A percentile compares a stretch with the other conserved stretches of the same genome.
These are phyloP conservation scores for Eucalyptus shirleyi DNA, from an alignment of 345 rosid species.

Conservation along the genomic window DNA sequence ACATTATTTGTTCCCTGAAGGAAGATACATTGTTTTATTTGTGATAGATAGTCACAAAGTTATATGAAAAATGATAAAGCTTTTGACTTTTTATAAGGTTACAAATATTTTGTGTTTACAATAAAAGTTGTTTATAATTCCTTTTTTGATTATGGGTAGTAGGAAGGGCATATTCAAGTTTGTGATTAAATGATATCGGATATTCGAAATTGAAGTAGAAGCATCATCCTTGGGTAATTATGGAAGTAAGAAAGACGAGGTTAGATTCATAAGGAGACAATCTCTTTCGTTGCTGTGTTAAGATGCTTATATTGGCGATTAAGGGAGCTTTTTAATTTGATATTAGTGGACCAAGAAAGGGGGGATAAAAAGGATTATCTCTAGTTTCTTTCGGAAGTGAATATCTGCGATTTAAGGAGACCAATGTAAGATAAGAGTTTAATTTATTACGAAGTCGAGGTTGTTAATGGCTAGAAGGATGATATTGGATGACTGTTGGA, in stretches of 20 bases:
- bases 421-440: background rate
- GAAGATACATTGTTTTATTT: background rate
- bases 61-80: background rate
- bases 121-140: background rate
- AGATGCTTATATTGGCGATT: background rate
- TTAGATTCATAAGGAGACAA: background rate
- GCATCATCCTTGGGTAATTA: background rate
- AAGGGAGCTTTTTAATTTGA: background rate
- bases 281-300: background rate
- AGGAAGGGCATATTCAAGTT: background rate
- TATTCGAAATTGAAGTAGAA: background rate
- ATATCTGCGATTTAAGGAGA: background rate
- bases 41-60: background rate
- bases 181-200: background rate
- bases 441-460: background rate
- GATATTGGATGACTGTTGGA: background rate
- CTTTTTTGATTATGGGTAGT: background rate
- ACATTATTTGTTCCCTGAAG: background rate
- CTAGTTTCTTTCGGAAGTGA: background rate
- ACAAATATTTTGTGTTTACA: background rate
- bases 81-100: background rate
- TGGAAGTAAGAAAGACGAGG: background rate
- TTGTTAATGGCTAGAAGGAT: background rate
- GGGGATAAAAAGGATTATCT: background rate
- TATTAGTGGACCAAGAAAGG: background rate